Evolutionary conservation across 2,329 filamentous ascomycete genomes (phyloP).

Genomic region (Grosmannia huntii): DNA sequence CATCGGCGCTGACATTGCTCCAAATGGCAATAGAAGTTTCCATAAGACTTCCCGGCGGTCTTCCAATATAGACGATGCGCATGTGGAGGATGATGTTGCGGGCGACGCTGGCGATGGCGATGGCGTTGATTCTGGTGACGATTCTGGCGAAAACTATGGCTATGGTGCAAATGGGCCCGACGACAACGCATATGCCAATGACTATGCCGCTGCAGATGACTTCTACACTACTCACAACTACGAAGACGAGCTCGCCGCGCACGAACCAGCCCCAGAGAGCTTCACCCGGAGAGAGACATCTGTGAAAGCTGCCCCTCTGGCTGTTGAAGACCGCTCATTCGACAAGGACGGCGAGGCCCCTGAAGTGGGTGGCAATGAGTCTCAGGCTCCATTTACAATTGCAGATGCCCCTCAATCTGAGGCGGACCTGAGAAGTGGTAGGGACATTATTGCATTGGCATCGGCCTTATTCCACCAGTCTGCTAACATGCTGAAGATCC

Average conservation of each 20-base stretch:
- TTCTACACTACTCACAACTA: not conserved
- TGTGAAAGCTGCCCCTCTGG: too few species aligned
- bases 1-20: not conserved
- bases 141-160: not conserved
- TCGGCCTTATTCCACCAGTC: not conserved
- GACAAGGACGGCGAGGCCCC: not conserved
- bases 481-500: not conserved
- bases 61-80: not conserved
- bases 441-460: not conserved
- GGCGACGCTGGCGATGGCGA: not conserved
- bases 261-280: not conserved
- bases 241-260: not conserved
- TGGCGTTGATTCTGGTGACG: not conserved
- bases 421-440: not conserved
- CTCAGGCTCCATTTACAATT: not conserved
- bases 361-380: not conserved
- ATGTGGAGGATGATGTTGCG: not conserved
- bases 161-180: not conserved
- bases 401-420: not conserved
- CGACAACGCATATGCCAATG: not conserved
- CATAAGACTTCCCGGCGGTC: not conserved
- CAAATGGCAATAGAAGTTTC: not conserved
- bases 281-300: not conserved
- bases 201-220: not conserved
- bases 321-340: not conserved